Conservation (phyloP, 2,329 filamentous ascomycete genomes). For the Paraconiothyrium brasiliense region DNA sequence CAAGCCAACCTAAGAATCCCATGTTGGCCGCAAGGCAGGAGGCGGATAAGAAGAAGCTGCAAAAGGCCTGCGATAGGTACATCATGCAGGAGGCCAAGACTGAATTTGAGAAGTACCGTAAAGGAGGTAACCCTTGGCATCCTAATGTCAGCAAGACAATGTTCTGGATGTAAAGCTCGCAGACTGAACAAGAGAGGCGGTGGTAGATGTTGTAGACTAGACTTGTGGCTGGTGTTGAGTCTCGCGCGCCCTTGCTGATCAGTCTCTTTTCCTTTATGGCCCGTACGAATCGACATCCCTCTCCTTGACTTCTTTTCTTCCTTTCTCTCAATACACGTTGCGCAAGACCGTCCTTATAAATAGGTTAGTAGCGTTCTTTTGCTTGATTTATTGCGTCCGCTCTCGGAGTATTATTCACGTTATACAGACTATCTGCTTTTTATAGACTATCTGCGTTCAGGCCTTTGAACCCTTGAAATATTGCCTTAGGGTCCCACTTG, state of each 20-base stretch:
- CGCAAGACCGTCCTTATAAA: too few species aligned
- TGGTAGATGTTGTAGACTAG: neutral
- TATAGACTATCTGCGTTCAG: neutral
- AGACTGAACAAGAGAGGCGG: neutral
- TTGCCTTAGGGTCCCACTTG: too few species aligned
- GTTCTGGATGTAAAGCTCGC: constrained; percentile 12
- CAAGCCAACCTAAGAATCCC: neutral
- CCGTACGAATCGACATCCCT: too few species aligned
- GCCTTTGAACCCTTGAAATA: too few species aligned
- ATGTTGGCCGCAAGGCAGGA: neutral
- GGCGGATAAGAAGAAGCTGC: neutral
- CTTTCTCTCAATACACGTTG: too few species aligned
- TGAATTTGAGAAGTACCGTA: neutral
- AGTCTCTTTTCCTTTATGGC: too few species aligned
- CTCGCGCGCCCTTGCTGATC: too few species aligned
- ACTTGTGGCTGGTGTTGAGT: too few species aligned
- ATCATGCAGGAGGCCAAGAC: neutral
- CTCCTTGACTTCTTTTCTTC: too few species aligned
- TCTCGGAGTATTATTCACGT: too few species aligned
- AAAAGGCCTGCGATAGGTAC: neutral
- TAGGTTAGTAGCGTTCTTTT: too few species aligned
- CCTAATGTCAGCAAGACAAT: neutral
- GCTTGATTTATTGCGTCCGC: too few species aligned
- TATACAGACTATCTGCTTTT: neutral
- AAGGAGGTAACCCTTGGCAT: constrained; percentile 4